Conservation (phyloP, 75 land plant species). For the Selaginella tamariscina region DNA sequence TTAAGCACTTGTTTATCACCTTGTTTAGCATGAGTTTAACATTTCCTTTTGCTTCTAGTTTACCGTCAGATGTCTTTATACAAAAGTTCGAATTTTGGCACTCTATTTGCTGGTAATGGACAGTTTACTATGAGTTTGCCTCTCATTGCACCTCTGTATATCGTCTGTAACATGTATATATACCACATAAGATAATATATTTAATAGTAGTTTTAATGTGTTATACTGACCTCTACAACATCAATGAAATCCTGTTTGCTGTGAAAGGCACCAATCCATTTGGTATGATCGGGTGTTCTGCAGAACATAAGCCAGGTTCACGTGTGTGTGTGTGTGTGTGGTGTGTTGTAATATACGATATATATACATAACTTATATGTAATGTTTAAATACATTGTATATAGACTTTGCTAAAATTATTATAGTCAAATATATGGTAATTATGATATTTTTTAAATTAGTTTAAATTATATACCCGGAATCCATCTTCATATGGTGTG, state of each 20-base stretch:
- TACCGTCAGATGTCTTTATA: not conserved
- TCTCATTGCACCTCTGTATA: not conserved
- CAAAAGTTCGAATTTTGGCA: not conserved
- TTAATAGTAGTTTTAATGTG: too few species aligned
- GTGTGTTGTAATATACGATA: too few species aligned
- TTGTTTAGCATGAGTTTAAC: too few species aligned
- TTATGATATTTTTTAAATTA: too few species aligned
- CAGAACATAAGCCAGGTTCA: not conserved
- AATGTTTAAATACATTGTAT: too few species aligned
- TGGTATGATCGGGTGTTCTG: conserved; percentile 90
- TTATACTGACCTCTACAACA: conserved; percentile 61
- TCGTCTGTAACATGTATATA: not conserved
- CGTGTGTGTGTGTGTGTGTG: too few species aligned
- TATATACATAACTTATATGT: too few species aligned
- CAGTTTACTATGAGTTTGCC: not conserved
- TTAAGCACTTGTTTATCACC: too few species aligned
- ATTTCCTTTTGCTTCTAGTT: too few species aligned
- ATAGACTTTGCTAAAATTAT: too few species aligned
- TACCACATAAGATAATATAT: not conserved
- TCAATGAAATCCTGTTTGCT: conserved; percentile 79
- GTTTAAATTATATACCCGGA: conserved; percentile 70
- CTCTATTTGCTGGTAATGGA: not conserved
- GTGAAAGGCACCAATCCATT: conserved; percentile 81
- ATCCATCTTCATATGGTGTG: conserved; percentile 99
- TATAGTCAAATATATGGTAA: too few species aligned